phyloP scores from a whole-genome alignment of 1,284 basidiomycete genomes.

The Ceratobasidium sp. region DNA sequence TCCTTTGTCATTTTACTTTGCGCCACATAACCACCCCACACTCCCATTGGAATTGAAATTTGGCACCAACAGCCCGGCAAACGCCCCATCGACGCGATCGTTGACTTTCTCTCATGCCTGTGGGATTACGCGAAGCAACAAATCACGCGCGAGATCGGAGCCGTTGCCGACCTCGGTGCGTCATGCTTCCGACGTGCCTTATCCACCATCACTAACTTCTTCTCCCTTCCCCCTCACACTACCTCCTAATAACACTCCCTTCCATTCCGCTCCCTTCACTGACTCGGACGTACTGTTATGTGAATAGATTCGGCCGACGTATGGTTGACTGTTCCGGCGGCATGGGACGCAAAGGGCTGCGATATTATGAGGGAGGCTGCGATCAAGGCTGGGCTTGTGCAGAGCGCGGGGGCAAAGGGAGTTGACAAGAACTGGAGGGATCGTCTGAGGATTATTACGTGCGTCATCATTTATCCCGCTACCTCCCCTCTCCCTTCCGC shows the following conservation, averaged over 20 bases:
- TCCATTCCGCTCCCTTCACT: slow-evolving; percentile 2
- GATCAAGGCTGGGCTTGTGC: slow-evolving; percentile 78
- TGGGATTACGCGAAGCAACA: slow-evolving; percentile 87
- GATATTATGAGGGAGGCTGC: slow-evolving; percentile 84
- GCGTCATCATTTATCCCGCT: slow-evolving; percentile 46
- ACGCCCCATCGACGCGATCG: slow-evolving; percentile 74
- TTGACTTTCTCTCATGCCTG: slow-evolving; percentile 79
- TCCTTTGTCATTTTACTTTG: too few relatives aligned
- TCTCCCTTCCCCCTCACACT: slow-evolving; percentile 17
- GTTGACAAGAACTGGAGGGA: slow-evolving; percentile 80
- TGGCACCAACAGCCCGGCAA: slow-evolving; percentile 68
- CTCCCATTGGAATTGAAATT: too few relatives aligned
- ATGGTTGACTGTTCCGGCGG: slow-evolving; percentile 83
- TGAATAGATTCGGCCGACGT: slow-evolving; percentile 76
- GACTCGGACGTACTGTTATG: background rate
- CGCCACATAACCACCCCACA: too few relatives aligned
- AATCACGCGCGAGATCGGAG: slow-evolving; percentile 83
- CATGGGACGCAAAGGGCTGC: slow-evolving; percentile 84
- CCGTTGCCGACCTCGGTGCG: slow-evolving; percentile 80
- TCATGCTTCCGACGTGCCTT: slow-evolving; percentile 27
- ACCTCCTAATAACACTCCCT: slow-evolving; percentile 2
- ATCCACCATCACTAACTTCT: background rate
- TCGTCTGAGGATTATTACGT: slow-evolving; percentile 80
- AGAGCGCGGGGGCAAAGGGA: slow-evolving; percentile 64
- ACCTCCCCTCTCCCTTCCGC: too few relatives aligned